These are phyloP conservation scores for Trichocomaceae sp. DNA, from an alignment of 2,329 filamentous ascomycete genomes.

Conservation along the genomic window DNA sequence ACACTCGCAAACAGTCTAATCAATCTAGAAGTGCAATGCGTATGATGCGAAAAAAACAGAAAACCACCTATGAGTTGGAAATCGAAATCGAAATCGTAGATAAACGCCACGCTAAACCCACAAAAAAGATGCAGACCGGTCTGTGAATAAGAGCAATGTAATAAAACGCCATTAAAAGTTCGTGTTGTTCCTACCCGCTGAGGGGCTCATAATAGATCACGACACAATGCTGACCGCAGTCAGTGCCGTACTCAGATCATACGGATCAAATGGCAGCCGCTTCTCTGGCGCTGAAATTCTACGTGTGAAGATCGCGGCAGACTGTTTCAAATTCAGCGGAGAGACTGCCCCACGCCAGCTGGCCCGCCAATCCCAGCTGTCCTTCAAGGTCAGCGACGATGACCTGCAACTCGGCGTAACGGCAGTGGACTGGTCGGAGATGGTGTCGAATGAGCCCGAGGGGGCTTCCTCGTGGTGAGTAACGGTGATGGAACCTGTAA, in stretches of 20 bases:
- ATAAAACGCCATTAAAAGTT: not conserved
- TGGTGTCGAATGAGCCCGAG: constrained; percentile 23
- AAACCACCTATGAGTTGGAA: not conserved
- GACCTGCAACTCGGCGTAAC: constrained; percentile 30
- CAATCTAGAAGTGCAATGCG: not conserved
- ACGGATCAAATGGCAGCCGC: constrained; percentile 28
- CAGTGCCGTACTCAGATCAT: constrained; percentile 33
- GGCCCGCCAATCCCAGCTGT: constrained; percentile 22
- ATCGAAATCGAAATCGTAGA: not conserved
- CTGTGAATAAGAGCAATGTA: not conserved
- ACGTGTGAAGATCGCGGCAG: constrained; percentile 25
- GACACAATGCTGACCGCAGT: constrained; percentile 30
- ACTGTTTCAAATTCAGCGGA: constrained; percentile 29
- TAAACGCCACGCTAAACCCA: not conserved
- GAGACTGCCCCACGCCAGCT: constrained; percentile 21
- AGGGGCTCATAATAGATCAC: constrained; percentile 9
- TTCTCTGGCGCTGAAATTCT: constrained; percentile 22
- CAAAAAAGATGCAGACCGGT: not conserved
- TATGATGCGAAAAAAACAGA: not conserved
- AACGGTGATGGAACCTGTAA: constrained; percentile 17
- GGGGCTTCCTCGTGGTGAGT: constrained; percentile 20
- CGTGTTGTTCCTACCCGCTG: not conserved
- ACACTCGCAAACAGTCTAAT: not conserved
- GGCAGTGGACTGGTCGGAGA: constrained; percentile 32
- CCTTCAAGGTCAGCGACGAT: constrained; percentile 30